These are phyloP conservation scores for Jatropha curcas DNA, from an alignment of 345 rosid species.

Conservation along the genomic window DNA sequence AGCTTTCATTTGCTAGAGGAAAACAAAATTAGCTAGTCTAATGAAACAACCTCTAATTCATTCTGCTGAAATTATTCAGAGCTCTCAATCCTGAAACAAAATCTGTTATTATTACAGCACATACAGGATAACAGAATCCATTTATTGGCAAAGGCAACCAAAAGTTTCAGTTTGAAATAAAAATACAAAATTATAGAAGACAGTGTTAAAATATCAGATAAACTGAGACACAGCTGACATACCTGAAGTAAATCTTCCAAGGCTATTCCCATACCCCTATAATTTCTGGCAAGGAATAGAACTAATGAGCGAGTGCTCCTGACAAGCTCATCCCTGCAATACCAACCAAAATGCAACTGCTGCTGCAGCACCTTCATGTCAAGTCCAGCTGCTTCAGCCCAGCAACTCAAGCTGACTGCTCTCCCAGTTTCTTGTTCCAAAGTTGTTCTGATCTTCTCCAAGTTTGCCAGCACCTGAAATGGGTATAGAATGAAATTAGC, in stretches of 20 bases:
- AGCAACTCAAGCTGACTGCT: slow-evolving; percentile 57
- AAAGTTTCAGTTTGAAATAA: not conserved
- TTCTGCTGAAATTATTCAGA: not conserved
- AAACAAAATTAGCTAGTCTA: not conserved
- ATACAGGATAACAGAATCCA: not conserved
- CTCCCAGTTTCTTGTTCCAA: slow-evolving; percentile 65
- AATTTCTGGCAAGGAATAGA: slow-evolving; percentile 70
- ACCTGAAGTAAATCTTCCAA: slow-evolving; percentile 79
- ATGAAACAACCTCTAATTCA: too few species aligned
- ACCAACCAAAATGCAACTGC: slow-evolving; percentile 66
- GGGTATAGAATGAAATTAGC: slow-evolving; percentile 21
- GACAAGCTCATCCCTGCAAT: slow-evolving; percentile 73
- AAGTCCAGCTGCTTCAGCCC: slow-evolving; percentile 85
- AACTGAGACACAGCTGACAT: slow-evolving; percentile 10
- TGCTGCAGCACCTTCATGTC: slow-evolving; percentile 58
- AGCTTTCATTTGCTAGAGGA: not conserved
- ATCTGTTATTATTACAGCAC: not conserved
- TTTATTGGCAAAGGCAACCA: not conserved
- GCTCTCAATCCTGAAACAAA: not conserved
- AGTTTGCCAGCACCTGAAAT: slow-evolving; percentile 54
- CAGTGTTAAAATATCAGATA: not conserved
- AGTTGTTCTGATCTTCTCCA: slow-evolving; percentile 61
- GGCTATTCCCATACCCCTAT: slow-evolving; percentile 66
- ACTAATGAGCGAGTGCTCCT: slow-evolving; percentile 64
- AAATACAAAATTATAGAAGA: not conserved